Evolutionary conservation across 176 grass and related monocot species (phyloP), one percentile per base, ranked within the genome.

Genomic region (Secale cereale): DNA sequence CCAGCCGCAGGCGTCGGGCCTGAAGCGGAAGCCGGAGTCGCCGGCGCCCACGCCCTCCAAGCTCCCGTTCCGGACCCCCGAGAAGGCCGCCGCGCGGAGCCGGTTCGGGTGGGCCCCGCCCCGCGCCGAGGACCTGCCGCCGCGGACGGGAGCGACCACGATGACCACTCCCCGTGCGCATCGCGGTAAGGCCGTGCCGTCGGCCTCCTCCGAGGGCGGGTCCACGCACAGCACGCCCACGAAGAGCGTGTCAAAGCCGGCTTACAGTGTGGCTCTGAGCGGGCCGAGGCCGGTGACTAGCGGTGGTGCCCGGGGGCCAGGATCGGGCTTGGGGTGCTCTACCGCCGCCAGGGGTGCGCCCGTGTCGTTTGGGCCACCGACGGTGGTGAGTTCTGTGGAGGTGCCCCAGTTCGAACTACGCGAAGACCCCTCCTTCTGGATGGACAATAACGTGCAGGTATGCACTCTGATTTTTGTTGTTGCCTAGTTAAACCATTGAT

Each of bases 381-480:
- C 59, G 22, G 37, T 84, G 35, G 87, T 92, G 59, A 91, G 93
- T 87, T 87, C 89, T 11, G 70, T 22, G 10, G 89, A 95, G 74
- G 93, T 98, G 59, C 87, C 89, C 26, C 81, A 89, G 80, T 94
- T 95, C 25, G 93, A 98, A 59, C 93, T 98, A 33, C 83, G 87
- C 67, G 96, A 98, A 73, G 91, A 95, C 61, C 96, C 91, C 27
- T 98, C 96, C 0, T 98, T 98, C 78, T 98, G 96, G 96, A 91
- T 98, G 85, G 91, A 98, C 36, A 87, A 95, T 75, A 98, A 95
- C 78, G 96, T 98, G 29, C 89, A 98, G 95, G 95, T 98, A 86
- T 92, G 50, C 60, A 26, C 7, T 50, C 65, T 17, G 3, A 15
- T 78, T 75, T 60, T 46, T 61, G 57, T 43, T 35, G 56, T 11